phyloP scores from a whole-genome alignment of 2,329 filamentous ascomycete genomes.

The Trichoderma hamatum region DNA sequence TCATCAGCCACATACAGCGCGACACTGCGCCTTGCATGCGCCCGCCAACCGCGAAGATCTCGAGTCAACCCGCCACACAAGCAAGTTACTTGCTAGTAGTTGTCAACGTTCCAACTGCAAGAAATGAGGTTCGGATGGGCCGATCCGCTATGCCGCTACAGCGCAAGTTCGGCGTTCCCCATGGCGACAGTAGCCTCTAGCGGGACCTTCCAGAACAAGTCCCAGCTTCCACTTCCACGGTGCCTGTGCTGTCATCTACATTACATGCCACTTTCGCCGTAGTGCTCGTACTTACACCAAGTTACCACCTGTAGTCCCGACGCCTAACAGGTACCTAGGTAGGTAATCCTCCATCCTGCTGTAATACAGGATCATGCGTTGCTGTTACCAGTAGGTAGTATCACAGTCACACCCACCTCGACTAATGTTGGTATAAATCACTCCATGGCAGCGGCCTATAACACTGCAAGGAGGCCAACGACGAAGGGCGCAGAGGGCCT shows the following conservation, averaged over 20 bases:
- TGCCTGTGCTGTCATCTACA: slow-evolving; percentile 13
- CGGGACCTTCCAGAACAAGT: slow-evolving; percentile 14
- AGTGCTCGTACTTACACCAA: slow-evolving; percentile 9
- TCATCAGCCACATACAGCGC: not conserved
- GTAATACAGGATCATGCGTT: not conserved
- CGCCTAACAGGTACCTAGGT: too few relatives aligned
- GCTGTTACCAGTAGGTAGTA: not conserved
- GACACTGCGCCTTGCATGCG: not conserved
- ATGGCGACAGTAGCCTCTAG: not conserved
- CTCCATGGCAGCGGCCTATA: not conserved
- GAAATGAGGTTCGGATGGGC: slow-evolving; percentile 22
- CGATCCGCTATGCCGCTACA: slow-evolving; percentile 15
- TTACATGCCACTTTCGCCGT: slow-evolving; percentile 2
- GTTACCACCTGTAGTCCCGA: not conserved
- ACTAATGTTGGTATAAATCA: not conserved
- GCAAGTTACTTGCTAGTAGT: too few relatives aligned
- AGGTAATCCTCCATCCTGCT: not conserved
- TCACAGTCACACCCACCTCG: too few relatives aligned
- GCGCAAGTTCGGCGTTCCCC: not conserved
- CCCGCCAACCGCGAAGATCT: not conserved
- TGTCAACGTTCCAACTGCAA: not conserved
- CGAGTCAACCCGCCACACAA: not conserved
- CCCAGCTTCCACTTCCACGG: not conserved
- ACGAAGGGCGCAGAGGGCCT: not conserved
- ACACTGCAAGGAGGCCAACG: not conserved